These are phyloP conservation scores for Leccinum rimulosum DNA, from an alignment of 768 basidiomycete genomes.

Conservation along the genomic window DNA sequence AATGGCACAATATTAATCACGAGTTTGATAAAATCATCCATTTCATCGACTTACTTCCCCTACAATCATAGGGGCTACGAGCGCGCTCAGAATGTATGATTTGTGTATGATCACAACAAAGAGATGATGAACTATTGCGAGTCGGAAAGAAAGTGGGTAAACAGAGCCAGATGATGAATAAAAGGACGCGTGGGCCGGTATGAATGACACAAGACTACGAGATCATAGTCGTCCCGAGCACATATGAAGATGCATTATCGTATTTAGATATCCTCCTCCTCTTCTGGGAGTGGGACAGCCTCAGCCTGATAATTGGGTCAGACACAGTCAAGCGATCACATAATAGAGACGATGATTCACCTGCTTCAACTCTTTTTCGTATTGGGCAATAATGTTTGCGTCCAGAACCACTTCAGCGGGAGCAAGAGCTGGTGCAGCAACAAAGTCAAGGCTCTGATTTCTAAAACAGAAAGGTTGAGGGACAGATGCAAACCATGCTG, in stretches of 20 bases:
- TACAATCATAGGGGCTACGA: constrained; percentile 3
- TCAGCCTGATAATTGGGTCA: constrained; percentile 58
- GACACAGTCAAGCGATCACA: background rate
- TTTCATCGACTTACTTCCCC: constrained; percentile 6
- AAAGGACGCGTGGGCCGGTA: constrained; percentile 14
- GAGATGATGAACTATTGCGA: constrained; percentile 24
- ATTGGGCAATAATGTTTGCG: constrained; percentile 69
- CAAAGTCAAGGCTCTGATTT: constrained; percentile 87
- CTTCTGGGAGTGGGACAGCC: constrained; percentile 92
- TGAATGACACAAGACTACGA: constrained; percentile 21
- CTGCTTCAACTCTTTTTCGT: constrained; percentile 71
- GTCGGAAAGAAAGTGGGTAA: constrained; percentile 21
- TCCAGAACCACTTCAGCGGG: constrained; percentile 93
- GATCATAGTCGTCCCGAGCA: constrained; percentile 21
- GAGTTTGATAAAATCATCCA: background rate
- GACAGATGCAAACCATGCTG: background rate
- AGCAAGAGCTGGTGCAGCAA: constrained; percentile 92
- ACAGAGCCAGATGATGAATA: constrained; percentile 17
- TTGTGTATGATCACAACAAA: constrained; percentile 26
- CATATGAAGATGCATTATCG: constrained; percentile 16
- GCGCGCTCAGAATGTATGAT: constrained; percentile 11
- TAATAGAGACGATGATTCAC: constrained; percentile 37
- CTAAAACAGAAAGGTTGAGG: constrained; percentile 37
- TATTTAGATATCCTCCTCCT: constrained; percentile 82
- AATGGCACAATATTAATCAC: background rate